Evolutionary conservation across 306 rosid species (phyloP).

Genomic region (Sphenostylis stenocarpa): DNA sequence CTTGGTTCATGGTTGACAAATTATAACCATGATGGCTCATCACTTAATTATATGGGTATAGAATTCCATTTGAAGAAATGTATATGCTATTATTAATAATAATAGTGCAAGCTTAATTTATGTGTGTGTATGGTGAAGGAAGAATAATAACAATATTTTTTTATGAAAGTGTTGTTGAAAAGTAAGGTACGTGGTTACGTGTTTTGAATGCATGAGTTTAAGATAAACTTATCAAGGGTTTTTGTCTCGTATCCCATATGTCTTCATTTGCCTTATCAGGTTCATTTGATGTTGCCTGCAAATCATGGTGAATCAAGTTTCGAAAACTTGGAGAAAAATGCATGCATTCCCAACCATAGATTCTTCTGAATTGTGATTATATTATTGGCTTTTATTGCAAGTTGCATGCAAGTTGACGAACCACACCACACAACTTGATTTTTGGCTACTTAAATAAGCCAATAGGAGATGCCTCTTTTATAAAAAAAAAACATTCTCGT

Average conservation of each 20-base stretch:
- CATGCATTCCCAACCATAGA: not conserved
- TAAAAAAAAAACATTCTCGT: not conserved
- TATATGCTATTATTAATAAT: not conserved
- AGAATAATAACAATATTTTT: not conserved
- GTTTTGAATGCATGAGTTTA: not conserved
- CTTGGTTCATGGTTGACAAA: not conserved
- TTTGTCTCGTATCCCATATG: slow-evolving; percentile 10
- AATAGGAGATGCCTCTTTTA: not conserved
- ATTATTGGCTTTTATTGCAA: slow-evolving; percentile 8
- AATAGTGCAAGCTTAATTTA: no score
- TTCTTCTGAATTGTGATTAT: not conserved
- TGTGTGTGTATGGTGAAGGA: not conserved
- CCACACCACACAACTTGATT: slow-evolving; percentile 1
- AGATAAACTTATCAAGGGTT: slow-evolving; percentile 15
- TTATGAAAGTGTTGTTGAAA: not conserved
- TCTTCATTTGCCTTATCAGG: slow-evolving; percentile 8
- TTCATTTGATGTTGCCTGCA: not conserved
- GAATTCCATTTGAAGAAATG: not conserved
- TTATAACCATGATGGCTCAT: slow-evolving; percentile 1
- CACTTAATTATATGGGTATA: not conserved
- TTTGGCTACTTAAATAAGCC: not conserved
- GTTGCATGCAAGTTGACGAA: slow-evolving; percentile 15
- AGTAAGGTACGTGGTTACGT: not conserved
- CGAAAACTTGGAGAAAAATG: not conserved
- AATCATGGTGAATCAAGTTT: not conserved